Evolutionary conservation across 352 stramenopile genomes (phyloP), one percentile per base, ranked within the genome.

Genomic region (Phytophthora capsici): DNA sequence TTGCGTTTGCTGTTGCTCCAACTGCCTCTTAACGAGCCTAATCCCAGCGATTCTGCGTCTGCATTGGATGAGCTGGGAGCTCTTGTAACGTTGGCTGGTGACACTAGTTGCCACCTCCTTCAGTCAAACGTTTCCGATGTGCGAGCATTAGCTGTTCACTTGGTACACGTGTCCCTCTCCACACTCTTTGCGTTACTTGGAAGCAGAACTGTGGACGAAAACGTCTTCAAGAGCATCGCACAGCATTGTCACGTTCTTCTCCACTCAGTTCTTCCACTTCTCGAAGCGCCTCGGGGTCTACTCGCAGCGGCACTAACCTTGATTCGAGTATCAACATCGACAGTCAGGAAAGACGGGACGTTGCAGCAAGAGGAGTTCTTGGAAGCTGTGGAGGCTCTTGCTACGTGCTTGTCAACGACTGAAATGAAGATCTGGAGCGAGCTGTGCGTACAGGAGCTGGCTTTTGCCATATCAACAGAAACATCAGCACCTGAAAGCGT

Each of bases 401-500:
- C 64, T 10, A 49, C 58, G 37, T 71, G 58, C 17, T 43, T 91
- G 10, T 71, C 80, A 13, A 19, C 49, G 7, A 47, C 52, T 0
- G 67, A 87, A 26, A 46, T 61, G 0, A 46, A 66, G 14, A n/a
- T 77, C 3, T 92, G 84, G 84, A 79, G 73, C 8, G 69, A 89
- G 1, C 45, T 88, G 36, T 90, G 84, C 13, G 64, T 89, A 22
- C 84, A 88, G 36, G 80, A 90, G 25, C 76, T 88, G 16, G 69
- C 66, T 0, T 34, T 85, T 4, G 73, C 73, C 1, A 79, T 90
- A 13, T 71, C 83, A 2, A 48, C 57, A 6, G 70, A 64, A 14
- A 43, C 51, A 1, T 36, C 36, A 20, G 13, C 50, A 4, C 19
- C 22, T 0, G 57, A 66, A 38, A 53, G 43, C 17, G 28, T 60